Evolutionary conservation across 352 stramenopile genomes (phyloP).

Genomic region (Globisporangium spinosum): DNA sequence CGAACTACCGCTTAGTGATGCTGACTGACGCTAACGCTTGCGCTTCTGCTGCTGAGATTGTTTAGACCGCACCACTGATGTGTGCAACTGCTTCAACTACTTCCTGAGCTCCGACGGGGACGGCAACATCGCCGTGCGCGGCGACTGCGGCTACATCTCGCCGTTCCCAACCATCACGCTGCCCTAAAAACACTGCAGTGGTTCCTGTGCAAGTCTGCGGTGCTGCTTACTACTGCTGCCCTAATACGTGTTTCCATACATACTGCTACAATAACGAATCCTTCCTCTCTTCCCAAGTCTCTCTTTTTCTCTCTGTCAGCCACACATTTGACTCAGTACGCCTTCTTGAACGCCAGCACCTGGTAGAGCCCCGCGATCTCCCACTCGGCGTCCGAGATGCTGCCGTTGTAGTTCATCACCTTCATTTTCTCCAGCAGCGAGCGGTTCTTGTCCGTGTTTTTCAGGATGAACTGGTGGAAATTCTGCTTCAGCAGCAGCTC

Average conservation of each 20-base stretch:
- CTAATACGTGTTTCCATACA: slow-evolving; percentile 9
- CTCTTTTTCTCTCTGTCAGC: not conserved
- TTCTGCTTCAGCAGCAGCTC: slow-evolving; percentile 82
- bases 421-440: slow-evolving; percentile 83
- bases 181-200: slow-evolving; percentile 18
- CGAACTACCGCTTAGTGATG: not conserved
- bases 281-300: not conserved
- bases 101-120: slow-evolving; percentile 74
- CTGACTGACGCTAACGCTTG: not conserved
- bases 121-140: slow-evolving; percentile 70
- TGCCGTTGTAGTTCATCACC: slow-evolving; percentile 82
- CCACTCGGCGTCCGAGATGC: slow-evolving; percentile 84
- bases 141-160: slow-evolving; percentile 89
- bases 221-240: not conserved
- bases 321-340: slow-evolving; percentile 36
- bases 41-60: slow-evolving; percentile 1
- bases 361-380: slow-evolving; percentile 84
- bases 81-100: slow-evolving; percentile 70
- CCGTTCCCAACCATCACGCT: slow-evolving; percentile 52
- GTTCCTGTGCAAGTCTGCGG: not conserved
- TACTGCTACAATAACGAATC: slow-evolving; percentile 14
- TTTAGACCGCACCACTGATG: slow-evolving; percentile 53
- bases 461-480: slow-evolving; percentile 80
- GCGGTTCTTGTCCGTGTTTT: slow-evolving; percentile 68
- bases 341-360: slow-evolving; percentile 82